These are phyloP conservation scores for Cryptosporidium sp. DNA, from an alignment of 169 alveolate genomes.

Conservation along the genomic window DNA sequence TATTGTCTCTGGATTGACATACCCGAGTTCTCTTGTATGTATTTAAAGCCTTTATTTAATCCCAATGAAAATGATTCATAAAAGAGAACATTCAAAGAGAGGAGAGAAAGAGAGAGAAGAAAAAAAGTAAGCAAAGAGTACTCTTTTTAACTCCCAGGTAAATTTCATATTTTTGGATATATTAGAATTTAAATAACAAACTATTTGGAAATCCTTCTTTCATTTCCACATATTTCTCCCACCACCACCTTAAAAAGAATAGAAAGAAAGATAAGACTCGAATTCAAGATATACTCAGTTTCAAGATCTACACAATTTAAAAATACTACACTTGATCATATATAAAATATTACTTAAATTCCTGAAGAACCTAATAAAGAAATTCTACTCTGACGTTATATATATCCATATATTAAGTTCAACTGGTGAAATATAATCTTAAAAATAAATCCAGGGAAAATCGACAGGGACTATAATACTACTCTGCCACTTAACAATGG, in stretches of 20 bases:
- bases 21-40: slow-evolving; percentile 80
- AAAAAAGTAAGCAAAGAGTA: neutral
- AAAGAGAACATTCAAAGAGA: neutral
- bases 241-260: neutral
- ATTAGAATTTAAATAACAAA: too few species aligned
- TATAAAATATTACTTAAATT: neutral
- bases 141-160: neutral
- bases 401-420: neutral
- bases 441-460: neutral
- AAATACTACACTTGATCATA: neutral
- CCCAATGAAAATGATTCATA: neutral
- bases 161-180: neutral
- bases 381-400: neutral
- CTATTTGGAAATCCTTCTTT: neutral
- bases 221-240: neutral
- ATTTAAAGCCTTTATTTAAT: slow-evolving; percentile 70
- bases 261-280: too few species aligned
- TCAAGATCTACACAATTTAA: too few species aligned
- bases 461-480: neutral
- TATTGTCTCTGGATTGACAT: slow-evolving; percentile 81
- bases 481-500: neutral
- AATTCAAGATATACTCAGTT: neutral
- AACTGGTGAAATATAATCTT: neutral
- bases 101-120: neutral
- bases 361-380: neutral